Evolutionary conservation across 805 yeast genomes (phyloP).

Genomic region (Wickerhamiella occidentalis): DNA sequence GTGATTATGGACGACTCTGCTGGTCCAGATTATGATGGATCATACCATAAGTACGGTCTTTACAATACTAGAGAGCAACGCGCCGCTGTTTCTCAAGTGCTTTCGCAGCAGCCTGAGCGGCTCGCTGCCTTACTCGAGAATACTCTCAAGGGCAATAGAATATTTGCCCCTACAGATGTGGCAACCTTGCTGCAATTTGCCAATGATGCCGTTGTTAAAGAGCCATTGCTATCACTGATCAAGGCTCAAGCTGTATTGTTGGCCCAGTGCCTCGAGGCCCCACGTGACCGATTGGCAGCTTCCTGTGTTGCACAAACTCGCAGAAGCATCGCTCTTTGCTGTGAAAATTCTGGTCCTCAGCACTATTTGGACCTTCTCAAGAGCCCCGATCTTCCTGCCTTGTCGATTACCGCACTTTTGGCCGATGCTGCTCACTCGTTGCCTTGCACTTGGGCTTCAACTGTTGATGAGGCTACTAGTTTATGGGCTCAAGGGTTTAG

Average conservation of each 20-base stretch:
- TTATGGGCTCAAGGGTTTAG: slow-evolving; percentile 22
- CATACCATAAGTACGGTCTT: background rate
- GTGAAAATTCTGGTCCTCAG: slow-evolving; percentile 2
- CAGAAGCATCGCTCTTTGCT: background rate
- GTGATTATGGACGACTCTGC: background rate
- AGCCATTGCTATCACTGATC: background rate
- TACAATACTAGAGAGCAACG: background rate
- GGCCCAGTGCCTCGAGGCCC: background rate
- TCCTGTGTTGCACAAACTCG: slow-evolving; percentile 2
- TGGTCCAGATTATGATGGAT: slow-evolving; percentile 1
- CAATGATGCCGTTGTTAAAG: background rate
- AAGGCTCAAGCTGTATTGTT: slow-evolving; percentile 6
- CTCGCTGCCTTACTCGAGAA: background rate
- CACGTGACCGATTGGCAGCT: slow-evolving; percentile 5
- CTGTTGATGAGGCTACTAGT: background rate
- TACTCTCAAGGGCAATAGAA: background rate
- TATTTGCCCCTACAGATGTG: slow-evolving; percentile 10
- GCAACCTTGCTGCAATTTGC: slow-evolving; percentile 11
- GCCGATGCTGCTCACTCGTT: slow-evolving; percentile 9
- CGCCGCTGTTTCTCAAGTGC: background rate
- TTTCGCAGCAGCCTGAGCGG: slow-evolving; percentile 1
- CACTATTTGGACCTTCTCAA: slow-evolving; percentile 2
- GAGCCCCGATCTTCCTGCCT: background rate
- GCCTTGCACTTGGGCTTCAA: slow-evolving; percentile 6
- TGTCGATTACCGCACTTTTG: background rate